A percentile compares a stretch with the other conserved stretches of the same genome.
Conservation (phyloP, 2,329 filamentous ascomycete genomes). For the Paecilomyces niveus region DNA sequence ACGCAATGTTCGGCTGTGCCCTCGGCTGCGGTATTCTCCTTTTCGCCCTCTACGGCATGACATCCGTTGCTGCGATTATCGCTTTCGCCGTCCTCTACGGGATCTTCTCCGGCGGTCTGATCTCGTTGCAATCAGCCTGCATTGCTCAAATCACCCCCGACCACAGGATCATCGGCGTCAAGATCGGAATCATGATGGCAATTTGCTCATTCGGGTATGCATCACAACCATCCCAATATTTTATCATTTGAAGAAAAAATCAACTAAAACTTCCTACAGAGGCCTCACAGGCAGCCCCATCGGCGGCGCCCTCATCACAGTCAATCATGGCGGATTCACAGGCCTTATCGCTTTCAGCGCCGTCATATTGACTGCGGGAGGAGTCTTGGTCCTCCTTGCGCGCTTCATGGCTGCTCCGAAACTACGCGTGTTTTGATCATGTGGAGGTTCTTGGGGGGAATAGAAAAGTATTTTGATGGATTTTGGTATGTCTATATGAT, state of each 20-base stretch:
- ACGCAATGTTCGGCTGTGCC: neutral
- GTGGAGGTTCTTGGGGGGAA: too few species aligned
- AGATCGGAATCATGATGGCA: constrained; percentile 4
- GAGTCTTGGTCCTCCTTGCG: neutral
- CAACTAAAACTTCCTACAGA: neutral
- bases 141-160: constrained; percentile 5
- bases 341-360: constrained; percentile 1
- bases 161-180: constrained; percentile 3
- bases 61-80: neutral
- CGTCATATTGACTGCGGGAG: neutral
- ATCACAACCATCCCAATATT: neutral
- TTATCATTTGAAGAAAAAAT: neutral
- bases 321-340: neutral
- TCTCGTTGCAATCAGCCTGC: constrained; percentile 4
- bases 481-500: neutral
- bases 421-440: neutral
- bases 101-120: constrained; percentile 1
- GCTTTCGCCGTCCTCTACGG: neutral
- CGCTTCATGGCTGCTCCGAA: neutral
- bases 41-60: neutral
- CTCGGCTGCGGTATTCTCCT: neutral
- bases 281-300: constrained; percentile 1
- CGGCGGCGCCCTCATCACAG: neutral
- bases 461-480: neutral
- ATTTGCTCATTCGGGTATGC: constrained; percentile 1